Evolutionary conservation across 2,329 filamentous ascomycete species (phyloP), one percentile per base, ranked within the genome.

Genomic region (Pezicula radicicola): DNA sequence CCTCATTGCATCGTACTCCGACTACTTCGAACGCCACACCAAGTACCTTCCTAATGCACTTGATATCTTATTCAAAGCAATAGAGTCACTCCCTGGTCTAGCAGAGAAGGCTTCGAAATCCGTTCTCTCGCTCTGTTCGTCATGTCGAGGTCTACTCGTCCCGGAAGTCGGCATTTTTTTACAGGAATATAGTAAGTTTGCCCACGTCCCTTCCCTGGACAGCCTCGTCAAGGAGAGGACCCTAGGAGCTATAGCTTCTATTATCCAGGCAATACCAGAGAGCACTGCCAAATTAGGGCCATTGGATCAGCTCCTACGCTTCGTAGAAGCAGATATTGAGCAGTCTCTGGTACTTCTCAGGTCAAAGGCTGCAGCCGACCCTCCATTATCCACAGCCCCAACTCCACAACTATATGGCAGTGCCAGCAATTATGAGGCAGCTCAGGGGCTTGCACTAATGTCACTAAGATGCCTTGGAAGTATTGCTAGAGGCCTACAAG

Each of bases 21-120:
- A 85, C 49, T 94, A 89, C 69, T 93, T 95, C 66, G 80, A 88
- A 61, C 79, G 84, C 19, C 83, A 89, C 63, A 74, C 83, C 1
- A 76, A 80, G 30, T 81, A 83, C 55, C 75, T 95, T 1, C 85
- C 88, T 1, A 75, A 83, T 40, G 87, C 87, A 1, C 73, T 95
- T 21, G 88, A 86, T 46, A 83, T 93, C 42, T 76, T 94, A 1
- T 92, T 95, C 64, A 79, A 77, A 30, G 84, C 87, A 6, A 74
- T 93, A 4, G 77, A 79, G 16, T 83, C 87, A 30, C 42, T 45
- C 30, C 71, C 78, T 2, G 71, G 77, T 4, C 74, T 92, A 42
- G 83, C 85, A 8, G 75, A 78, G n/a, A 77, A 81, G 46, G 87
- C 89, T 3, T 88, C 89, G 2, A 87, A 84, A 62, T 88, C 89